Base-by-base conservation (phyloP, 768 basidiomycete genomes). In the Termitomyces sp. region DNA sequence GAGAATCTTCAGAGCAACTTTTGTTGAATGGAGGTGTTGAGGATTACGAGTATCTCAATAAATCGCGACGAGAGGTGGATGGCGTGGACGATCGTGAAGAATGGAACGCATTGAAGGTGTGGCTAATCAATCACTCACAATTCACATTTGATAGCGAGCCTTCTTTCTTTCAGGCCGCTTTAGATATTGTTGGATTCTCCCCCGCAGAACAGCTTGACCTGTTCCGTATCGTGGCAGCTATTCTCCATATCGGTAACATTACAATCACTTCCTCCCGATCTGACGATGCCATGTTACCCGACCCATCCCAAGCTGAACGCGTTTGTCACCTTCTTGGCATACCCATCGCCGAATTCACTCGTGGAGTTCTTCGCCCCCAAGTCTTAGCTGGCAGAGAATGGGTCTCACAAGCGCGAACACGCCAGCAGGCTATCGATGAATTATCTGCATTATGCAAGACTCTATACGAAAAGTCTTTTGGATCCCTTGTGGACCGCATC, bases 171-270 rank as follows among this genome's bases (percentile, higher is more conserved):
- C 63, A 94, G 91, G 81, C 79, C 59, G 96, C 95, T 0, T 81
- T 99, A 17, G 88, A 94, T 64, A 83, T 91, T 14, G 94, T 99
- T 31, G 97, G 97, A 2, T 96, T 98, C 73, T 82, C 89, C 12
- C 68, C 83, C 5, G 73, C 82, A 0, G 97, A 98, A 70, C 97
- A 98, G 69, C 79, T 92, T 65, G 89, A 98, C 69, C 82, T 98
- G 7, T 98, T 98, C 80, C 87, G 94, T n/a, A 81, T 97, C 50
- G 86, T 97, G 15, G 95, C 96, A 1, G 91, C 93, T 2, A 88
- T 98, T 67, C 84, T 98, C 11, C 97, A 98, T 73, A 90, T 98
- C 56, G 96, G 96, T 48, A 98, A 99, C 73, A 94, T 98, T 68
- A 76, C 76, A 12, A 87, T 98, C 65, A 85, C 87, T 1, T 84